Conservation (phyloP, 2,329 filamentous ascomycete species). For the Xylariales sp. region DNA sequence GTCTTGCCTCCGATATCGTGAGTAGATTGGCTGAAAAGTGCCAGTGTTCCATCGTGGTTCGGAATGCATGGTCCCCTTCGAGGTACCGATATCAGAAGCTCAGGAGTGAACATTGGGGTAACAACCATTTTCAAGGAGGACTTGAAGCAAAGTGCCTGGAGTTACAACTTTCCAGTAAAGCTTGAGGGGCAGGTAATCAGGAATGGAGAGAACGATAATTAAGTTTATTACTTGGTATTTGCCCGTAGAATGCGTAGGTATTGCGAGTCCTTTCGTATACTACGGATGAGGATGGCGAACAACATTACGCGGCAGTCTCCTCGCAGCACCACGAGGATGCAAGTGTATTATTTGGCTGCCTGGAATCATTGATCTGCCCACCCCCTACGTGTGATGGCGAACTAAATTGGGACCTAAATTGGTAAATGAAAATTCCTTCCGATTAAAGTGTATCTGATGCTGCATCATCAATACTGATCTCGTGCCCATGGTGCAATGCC, state of each 20-base stretch:
- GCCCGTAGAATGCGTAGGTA: conserved; percentile 1
- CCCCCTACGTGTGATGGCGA: not conserved
- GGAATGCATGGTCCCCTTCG: conserved; percentile 30
- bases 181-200: no score
- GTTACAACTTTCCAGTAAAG: no score
- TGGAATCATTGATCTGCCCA: conserved; percentile 1
- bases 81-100: conserved; percentile 24
- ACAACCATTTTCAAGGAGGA: conserved; percentile 17
- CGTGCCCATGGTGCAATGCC: no score
- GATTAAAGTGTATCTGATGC: no score
- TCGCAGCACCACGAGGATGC: no score
- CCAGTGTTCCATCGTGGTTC: conserved; percentile 33
- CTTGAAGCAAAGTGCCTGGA: no score
- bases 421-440: no score
- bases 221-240: no score
- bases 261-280: conserved; percentile 3
- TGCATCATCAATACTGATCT: no score
- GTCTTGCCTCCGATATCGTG: conserved; percentile 26
- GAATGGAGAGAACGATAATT: no score
- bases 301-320: conserved; percentile 9
- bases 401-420: no score
- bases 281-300: conserved; percentile 8
- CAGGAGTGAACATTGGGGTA: conserved; percentile 25
- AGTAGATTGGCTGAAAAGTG: conserved; percentile 34
- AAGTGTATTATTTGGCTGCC: conserved; percentile 6